These are phyloP conservation scores for Candida golubevii DNA, from an alignment of 805 yeast genomes.

Conservation along the genomic window DNA sequence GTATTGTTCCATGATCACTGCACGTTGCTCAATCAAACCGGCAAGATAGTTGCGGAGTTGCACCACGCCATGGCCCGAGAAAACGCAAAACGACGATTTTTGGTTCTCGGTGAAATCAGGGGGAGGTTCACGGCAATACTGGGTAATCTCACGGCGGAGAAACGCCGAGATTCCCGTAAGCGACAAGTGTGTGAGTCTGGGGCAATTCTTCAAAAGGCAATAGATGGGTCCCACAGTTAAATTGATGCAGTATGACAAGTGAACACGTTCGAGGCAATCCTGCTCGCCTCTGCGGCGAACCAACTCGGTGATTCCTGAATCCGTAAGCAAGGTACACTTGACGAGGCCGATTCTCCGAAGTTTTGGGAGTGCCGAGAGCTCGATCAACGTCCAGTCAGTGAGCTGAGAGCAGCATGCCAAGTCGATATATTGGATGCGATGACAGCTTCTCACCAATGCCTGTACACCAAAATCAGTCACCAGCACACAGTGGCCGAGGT, in stretches of 20 bases:
- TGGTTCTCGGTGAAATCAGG: conserved; percentile 87
- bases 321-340: conserved; percentile 84
- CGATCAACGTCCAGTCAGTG: conserved; percentile 77
- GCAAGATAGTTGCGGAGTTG: conserved; percentile 68
- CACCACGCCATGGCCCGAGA: conserved; percentile 84
- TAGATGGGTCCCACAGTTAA: conserved; percentile 75
- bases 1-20: conserved; percentile 16
- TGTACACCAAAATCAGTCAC: conserved; percentile 88
- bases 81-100: conserved; percentile 83
- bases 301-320: conserved; percentile 68
- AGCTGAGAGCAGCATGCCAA: conserved; percentile 90
- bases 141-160: conserved; percentile 77
- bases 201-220: conserved; percentile 72
- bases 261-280: conserved; percentile 87
- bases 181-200: conserved; percentile 82
- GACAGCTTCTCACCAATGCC: conserved; percentile 69
- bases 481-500: conserved; percentile 88
- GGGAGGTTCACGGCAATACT: conserved; percentile 89
- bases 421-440: conserved; percentile 86
- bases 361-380: conserved; percentile 70
- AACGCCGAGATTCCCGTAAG: conserved; percentile 91
- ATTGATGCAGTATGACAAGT: conserved; percentile 83
- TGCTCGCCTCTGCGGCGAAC: conserved; percentile 66
- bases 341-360: conserved; percentile 90
- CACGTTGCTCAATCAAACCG: conserved; percentile 18